These are phyloP conservation scores for Aureobasidium sp. DNA, from an alignment of 2,329 filamentous ascomycete genomes.

Conservation along the genomic window DNA sequence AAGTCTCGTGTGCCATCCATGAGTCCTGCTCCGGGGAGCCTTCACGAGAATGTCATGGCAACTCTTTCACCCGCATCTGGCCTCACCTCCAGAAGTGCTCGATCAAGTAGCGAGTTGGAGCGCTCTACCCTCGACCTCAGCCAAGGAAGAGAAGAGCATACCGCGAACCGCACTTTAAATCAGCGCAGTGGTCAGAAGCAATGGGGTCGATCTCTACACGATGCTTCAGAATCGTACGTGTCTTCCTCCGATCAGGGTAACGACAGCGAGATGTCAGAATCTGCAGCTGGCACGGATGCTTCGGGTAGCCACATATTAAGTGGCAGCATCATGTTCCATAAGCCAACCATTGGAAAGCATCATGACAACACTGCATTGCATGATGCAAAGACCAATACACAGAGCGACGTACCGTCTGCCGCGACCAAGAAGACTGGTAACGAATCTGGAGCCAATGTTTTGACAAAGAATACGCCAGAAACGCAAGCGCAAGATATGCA, in stretches of 20 bases:
- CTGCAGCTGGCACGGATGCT: conserved; percentile 63
- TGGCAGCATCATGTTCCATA: conserved; percentile 81
- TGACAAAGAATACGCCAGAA: neutral
- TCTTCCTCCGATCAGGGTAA: conserved; percentile 25
- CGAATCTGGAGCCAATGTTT: conserved; percentile 15
- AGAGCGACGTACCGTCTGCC: neutral
- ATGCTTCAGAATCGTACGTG: conserved; percentile 66
- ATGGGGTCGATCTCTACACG: conserved; percentile 37
- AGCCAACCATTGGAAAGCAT: conserved; percentile 54
- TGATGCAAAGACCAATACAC: neutral
- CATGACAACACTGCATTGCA: conserved; percentile 13
- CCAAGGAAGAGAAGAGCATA: conserved; percentile 28
- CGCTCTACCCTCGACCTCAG: conserved; percentile 34
- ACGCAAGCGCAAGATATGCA: neutral
- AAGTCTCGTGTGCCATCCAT: conserved; percentile 13
- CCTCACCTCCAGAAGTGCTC: conserved; percentile 31
- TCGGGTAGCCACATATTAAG: conserved; percentile 88
- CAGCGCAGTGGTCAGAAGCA: neutral
- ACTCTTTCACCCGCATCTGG: conserved; percentile 38
- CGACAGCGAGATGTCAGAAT: conserved; percentile 33
- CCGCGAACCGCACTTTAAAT: neutral
- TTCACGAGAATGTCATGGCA: conserved; percentile 35
- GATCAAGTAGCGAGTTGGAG: conserved; percentile 37
- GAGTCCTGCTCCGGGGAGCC: conserved; percentile 7
- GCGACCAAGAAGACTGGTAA: conserved; percentile 21